These are phyloP conservation scores for Aureobasidium sp. DNA, from an alignment of 2,329 filamentous ascomycete genomes.

Conservation along the genomic window DNA sequence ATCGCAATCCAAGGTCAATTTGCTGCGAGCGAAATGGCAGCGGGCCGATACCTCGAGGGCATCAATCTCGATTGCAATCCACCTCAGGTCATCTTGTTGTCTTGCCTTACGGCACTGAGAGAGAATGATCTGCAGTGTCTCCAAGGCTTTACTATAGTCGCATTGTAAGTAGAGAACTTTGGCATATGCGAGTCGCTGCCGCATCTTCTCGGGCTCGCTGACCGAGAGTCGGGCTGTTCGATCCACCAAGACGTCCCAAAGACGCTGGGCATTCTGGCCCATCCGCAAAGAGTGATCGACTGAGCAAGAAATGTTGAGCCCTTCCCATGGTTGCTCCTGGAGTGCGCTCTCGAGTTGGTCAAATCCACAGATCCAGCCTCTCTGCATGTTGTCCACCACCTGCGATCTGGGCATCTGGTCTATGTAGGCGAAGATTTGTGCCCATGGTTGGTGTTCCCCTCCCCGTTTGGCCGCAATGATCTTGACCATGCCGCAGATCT, in stretches of 20 bases:
- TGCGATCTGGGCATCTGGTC: neutral
- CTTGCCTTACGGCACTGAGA: neutral
- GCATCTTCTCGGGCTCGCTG: neutral
- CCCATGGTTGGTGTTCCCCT: neutral
- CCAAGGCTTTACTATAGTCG: neutral
- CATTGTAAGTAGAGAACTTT: neutral
- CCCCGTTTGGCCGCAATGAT: neutral
- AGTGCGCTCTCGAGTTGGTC: neutral
- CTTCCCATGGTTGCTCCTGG: neutral
- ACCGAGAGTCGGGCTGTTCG: neutral
- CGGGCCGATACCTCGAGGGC: neutral
- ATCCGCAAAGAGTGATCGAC: neutral
- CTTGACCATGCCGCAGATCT: neutral
- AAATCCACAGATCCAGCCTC: neutral
- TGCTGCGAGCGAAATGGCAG: neutral
- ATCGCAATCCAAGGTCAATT: no score
- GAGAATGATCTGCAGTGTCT: neutral
- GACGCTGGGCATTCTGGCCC: neutral
- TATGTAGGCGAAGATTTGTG: neutral
- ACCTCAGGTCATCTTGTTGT: neutral
- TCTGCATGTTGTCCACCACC: neutral
- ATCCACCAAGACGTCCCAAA: neutral
- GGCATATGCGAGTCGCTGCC: neutral
- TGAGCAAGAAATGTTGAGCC: neutral
- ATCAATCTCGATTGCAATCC: neutral